Evolutionary conservation across 352 stramenopile genomes (phyloP), one percentile per base, ranked within the genome.

Genomic region (Pseudoperonospora humuli): DNA sequence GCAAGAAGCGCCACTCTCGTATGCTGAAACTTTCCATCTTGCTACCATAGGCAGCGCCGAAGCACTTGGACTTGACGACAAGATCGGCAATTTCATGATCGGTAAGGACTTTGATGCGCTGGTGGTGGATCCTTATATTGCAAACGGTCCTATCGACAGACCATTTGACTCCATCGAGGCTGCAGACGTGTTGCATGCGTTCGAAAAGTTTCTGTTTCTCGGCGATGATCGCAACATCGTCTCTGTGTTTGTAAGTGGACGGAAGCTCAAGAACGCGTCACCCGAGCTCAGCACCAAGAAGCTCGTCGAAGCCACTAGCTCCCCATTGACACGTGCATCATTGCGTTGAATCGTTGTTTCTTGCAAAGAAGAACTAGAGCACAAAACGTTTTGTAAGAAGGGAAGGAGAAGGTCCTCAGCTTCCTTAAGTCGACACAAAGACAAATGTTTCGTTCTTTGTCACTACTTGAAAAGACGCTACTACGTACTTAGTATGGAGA

Each of bases 31-130:
- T 3, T 97, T 97, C 50, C 77, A 94, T 44, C 58, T 97, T 17
- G 90, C 90, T 6, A 97, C 90, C 2, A 45, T 93, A 7, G 91
- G 90, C 4, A 81, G 87, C 28, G 91, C 41, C 29, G 37, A 61
- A 54, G 45, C 40, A 31, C 17, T 62, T 13, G 47, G 39, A 19
- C 47, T 49, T 41, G 62, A 70, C 1, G 67, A 95, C 26, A 76
- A 57, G 5, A 58, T 97, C 0, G 91, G 91, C 50, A 95, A 95
- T 50, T 96, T 97, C 48, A 37, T 61, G 29, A 53, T 68, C 14
- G 89, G 85, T 29, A 97, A 96, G 45, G 65, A 89, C 38, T 95
- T 97, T 37, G 91, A 97, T 42, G 91, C 90, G 9, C 64, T 97
- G 0, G 67, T 96, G 0, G 62, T 97, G 21, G 67, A 95, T 52